Evolutionary conservation across 2,329 filamentous ascomycete genomes (phyloP), one percentile per base, ranked within the genome.

Genomic region (Thielaviopsis populi): DNA sequence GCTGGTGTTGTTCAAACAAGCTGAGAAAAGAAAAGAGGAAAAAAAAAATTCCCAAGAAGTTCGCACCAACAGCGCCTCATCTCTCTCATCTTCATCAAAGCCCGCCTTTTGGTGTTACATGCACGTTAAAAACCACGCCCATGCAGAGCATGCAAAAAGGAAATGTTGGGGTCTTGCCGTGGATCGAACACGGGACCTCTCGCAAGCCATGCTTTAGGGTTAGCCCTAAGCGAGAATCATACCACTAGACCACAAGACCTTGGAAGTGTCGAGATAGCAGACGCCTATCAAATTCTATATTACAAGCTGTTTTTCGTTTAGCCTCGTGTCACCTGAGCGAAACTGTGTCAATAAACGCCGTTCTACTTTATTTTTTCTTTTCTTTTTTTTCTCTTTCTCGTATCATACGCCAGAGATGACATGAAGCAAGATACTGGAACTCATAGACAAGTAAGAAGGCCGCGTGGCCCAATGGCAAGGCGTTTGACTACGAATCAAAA

Each of bases 181-280:
- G 68, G 67, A 68, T 69, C 65, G 67, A 69, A 69, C 68, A 65
- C 68, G 66, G 67, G 68, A 67, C 67, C 68, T 68, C 68, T 67
- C 66, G 68, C 68, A 68, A 61, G 59, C 63, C 13, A 46, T 64
- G 59, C 59, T 72, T 61, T 68, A 72, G 73, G 73, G 72, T 74
- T 67, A 64, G 72, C 82, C 81, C 82, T 84, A 84, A 84, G 82
- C 81, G 80, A 83, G 81, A 83, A 84, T 83, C 81, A 84, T 84
- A 84, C 82, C 82, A 80, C 82, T 83, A 83, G 80, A 83, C 80
- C 80, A 83, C 74, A 75, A 76, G 74, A 76, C 75, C 75, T n/a
- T 8, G 11, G 3, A 17, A 3, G 4, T 2, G 8, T 13, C n/a
- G 27, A 19, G 0, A 1, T 8, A 30, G 5, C 22, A 3, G n/a